Conservation (phyloP, 805 yeast species). For the Saturnispora bothae region DNA sequence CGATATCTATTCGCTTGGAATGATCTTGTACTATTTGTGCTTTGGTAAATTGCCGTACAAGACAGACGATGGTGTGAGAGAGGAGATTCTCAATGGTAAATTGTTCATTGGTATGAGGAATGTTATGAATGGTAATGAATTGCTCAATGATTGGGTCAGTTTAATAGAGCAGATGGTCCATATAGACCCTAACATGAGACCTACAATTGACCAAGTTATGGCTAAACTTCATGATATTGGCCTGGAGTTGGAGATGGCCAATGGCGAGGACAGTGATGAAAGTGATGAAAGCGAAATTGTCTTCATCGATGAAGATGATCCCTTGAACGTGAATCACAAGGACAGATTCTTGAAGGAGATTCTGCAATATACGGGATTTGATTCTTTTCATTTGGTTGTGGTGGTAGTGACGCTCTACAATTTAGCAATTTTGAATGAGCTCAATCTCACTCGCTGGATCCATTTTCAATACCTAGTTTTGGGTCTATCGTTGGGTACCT, state of each 20-base stretch:
- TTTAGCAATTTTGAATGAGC: neutral
- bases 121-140: constrained; percentile 15
- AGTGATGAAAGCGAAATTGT: constrained; percentile 3
- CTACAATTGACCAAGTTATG: constrained; percentile 33
- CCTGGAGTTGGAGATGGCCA: constrained; percentile 6
- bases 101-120: constrained; percentile 18
- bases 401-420: neutral
- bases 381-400: neutral
- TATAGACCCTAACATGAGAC: constrained; percentile 30
- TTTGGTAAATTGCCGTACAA: constrained; percentile 58
- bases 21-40: constrained; percentile 68
- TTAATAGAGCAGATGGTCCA: constrained; percentile 16
- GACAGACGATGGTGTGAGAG: constrained; percentile 15
- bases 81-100: constrained; percentile 17
- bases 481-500: constrained; percentile 6
- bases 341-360: constrained; percentile 1
- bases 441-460: neutral
- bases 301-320: neutral
- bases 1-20: constrained; percentile 75
- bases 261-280: neutral
- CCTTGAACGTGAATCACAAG: constrained; percentile 4
- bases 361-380: constrained; percentile 1
- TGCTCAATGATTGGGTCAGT: constrained; percentile 31
- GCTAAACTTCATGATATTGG: constrained; percentile 14
- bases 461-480: constrained; percentile 8